These are phyloP conservation scores for Triglochin maritima DNA, from an alignment of 106 monocot species.

Conservation along the genomic window DNA sequence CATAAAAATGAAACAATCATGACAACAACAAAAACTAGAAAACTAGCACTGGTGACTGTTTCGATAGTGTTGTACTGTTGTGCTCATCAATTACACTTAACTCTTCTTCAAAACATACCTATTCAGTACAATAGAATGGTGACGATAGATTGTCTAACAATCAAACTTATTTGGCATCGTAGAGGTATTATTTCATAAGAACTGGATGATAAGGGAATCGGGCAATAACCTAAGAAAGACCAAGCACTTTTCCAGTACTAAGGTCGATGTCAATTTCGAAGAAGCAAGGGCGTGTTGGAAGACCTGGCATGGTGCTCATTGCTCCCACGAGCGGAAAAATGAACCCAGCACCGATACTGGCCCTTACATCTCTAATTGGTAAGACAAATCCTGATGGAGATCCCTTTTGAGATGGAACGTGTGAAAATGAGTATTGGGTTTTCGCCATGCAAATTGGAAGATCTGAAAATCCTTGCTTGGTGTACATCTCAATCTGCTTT, in stretches of 20 bases:
- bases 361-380: conserved; percentile 87
- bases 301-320: conserved; percentile 99
- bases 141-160: too few relatives aligned
- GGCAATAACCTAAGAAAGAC: conserved; percentile 43
- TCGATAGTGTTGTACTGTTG: too few relatives aligned
- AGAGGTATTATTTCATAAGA: too few relatives aligned
- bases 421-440: conserved; percentile 95
- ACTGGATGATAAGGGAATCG: too few relatives aligned
- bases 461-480: conserved; percentile 70
- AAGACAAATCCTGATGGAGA: conserved; percentile 80
- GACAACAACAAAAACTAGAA: too few relatives aligned
- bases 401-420: conserved; percentile 68
- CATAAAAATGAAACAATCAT: too few relatives aligned
- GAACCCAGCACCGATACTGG: conserved; percentile 97
- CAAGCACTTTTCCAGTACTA: conserved; percentile 69
- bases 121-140: too few relatives aligned
- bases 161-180: too few relatives aligned
- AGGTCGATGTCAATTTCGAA: conserved; percentile 87
- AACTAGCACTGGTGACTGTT: too few relatives aligned
- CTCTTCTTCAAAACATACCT: too few relatives aligned
- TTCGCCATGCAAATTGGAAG: conserved; percentile 98
- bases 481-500: conserved; percentile 92
- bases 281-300: conserved; percentile 96
- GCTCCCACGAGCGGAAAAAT: conserved; percentile 80
- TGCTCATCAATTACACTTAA: too few relatives aligned